Base-by-base conservation (phyloP, 2,329 filamentous ascomycete species). In the Mycogone perniciosa region DNA sequence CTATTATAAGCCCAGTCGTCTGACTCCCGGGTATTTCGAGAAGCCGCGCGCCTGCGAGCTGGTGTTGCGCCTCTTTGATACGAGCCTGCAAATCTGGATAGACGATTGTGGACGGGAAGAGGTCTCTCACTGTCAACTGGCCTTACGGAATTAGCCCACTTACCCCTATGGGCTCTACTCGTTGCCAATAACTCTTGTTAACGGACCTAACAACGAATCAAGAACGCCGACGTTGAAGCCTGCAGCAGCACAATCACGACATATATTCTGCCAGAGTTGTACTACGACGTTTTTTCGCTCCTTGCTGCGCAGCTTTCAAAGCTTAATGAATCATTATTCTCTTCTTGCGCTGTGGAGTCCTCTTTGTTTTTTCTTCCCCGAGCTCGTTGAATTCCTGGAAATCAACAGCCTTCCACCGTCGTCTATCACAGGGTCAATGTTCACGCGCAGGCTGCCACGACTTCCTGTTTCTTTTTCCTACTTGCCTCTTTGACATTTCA, bases 21-120 rank as follows among this genome's bases (percentile, higher is more conserved):
- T 20, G 20, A 20, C 20, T 20, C 20, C 20, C 20, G 20, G 20
- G 20, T 20, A 20, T 20, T 20, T 20, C 20, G 11, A 34, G 51
- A 46, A 51, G 50, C 30, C 48, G 48, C 50, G 47, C 50, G 45
- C 43, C 50, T 50, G 43, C 44, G 26, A 38, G 46, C 46, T 42
- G 30, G 41, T 41, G 43, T 48, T 39, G 49, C 44, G 44, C 46
- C 38, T 47, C 40, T 27, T 42, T 39, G 26, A 31, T 34, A 33
- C 43, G n/a, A 20, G 20, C 20, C 20, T 20, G 20, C 20, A 20
- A 20, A 20, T 20, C 20, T 20, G 20, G 20, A 38, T 20, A 20
- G 20, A 46, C 44, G 46, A 35, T 20, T 34, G 26, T 40, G 51
- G 46, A 48, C 35, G 31, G 35, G 30, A 45, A 33, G 34, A 29